phyloP scores from a whole-genome alignment of 2,329 filamentous ascomycete species.

The Teratosphaeriaceae sp. region DNA sequence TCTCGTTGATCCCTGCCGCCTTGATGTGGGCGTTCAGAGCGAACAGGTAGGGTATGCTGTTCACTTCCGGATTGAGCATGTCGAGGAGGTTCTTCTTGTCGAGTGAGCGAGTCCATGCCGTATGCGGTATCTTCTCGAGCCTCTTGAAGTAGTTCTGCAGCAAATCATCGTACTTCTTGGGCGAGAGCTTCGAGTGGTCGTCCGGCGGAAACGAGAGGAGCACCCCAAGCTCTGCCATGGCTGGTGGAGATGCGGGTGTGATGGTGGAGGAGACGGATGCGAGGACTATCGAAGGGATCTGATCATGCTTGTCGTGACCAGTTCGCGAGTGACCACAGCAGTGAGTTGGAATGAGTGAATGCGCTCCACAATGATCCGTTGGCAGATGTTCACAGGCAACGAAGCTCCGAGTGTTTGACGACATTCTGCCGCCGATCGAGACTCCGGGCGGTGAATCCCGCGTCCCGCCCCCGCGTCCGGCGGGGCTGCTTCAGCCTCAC shows the following conservation, averaged over 20 bases:
- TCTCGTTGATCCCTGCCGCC: slow-evolving; percentile 15
- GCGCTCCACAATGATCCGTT: too few species aligned
- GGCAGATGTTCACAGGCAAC: too few species aligned
- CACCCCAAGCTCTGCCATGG: slow-evolving; percentile 21
- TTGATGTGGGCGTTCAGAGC: slow-evolving; percentile 39
- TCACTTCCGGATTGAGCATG: slow-evolving; percentile 49
- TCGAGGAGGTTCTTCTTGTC: slow-evolving; percentile 36
- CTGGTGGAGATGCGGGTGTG: slow-evolving; percentile 6
- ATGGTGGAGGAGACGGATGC: too few species aligned
- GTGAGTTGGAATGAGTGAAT: too few species aligned
- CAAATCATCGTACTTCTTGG: slow-evolving; percentile 35
- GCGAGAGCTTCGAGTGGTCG: slow-evolving; percentile 19
- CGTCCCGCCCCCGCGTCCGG: too few species aligned
- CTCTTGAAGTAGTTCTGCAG: slow-evolving; percentile 30
- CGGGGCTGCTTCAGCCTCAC: too few species aligned
- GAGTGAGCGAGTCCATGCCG: slow-evolving; percentile 31
- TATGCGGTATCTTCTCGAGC: slow-evolving; percentile 27
- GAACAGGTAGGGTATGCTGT: slow-evolving; percentile 54
- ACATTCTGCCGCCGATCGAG: too few species aligned
- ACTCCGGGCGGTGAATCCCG: too few species aligned
- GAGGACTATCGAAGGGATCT: too few species aligned
- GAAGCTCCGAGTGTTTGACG: too few species aligned
- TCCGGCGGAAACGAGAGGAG: slow-evolving; percentile 30
- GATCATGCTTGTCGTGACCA: too few species aligned
- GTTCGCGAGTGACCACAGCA: too few species aligned